Percentiles rank a stretch among this genome's conserved stretches.
Conservation (phyloP, 768 basidiomycete genomes). For the Grammothele lineata region DNA sequence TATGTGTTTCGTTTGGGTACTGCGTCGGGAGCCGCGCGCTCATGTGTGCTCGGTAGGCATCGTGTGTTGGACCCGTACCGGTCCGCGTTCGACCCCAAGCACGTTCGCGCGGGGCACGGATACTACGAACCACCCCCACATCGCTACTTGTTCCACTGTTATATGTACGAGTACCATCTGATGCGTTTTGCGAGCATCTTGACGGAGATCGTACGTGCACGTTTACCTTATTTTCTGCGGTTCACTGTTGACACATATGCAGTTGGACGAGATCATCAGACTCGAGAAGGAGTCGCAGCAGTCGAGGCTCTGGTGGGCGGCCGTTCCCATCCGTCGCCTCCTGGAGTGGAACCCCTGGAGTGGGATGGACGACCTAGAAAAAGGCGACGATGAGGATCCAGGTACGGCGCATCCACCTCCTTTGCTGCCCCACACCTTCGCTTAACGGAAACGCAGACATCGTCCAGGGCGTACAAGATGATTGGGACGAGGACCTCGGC, state of each 20-base stretch:
- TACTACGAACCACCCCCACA: conserved; percentile 51
- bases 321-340: conserved; percentile 22
- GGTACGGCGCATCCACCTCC: no score
- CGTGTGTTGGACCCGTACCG: conserved; percentile 60
- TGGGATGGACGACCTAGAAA: conserved; percentile 37
- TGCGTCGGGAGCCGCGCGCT: no score
- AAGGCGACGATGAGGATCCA: conserved; percentile 67
- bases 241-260: background rate
- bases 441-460: no score
- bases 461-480: conserved; percentile 53
- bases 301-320: conserved; percentile 57
- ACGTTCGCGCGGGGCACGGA: conserved; percentile 23
- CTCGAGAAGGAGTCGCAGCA: conserved; percentile 46
- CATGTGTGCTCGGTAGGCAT: conserved; percentile 28
- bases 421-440: no score
- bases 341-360: conserved; percentile 41
- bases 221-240: no score
- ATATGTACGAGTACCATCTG: conserved; percentile 61
- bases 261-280: conserved; percentile 55
- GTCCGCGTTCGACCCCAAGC: conserved; percentile 38
- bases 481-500: conserved; percentile 47
- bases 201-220: conserved; percentile 31
- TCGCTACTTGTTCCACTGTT: conserved; percentile 69
- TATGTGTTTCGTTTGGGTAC: conserved; percentile 20
- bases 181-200: conserved; percentile 34